These are phyloP conservation scores for Eimeria falciformis DNA, from an alignment of 169 alveolate species.

Conservation along the genomic window DNA sequence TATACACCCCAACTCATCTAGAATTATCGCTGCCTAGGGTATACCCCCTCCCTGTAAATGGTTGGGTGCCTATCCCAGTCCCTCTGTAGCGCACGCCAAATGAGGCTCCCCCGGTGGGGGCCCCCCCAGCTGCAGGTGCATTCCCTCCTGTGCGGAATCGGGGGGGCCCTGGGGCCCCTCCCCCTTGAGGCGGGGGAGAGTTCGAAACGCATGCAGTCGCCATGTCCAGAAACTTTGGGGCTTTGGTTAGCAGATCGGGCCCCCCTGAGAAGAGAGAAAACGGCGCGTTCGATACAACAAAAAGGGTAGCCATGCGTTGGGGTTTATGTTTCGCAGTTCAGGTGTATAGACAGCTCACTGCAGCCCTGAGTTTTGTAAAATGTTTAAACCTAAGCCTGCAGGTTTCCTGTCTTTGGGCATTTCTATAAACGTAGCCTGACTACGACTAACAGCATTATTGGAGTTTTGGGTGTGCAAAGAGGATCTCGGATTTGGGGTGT, in stretches of 20 bases:
- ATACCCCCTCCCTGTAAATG: conserved; percentile 34
- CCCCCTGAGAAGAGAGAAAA: background rate
- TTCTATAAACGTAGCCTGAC: no score
- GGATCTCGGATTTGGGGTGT: no score
- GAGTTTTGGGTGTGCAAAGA: no score
- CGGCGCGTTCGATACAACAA: background rate
- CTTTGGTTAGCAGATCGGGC: background rate
- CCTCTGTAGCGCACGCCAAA: background rate
- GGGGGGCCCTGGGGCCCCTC: conserved; percentile 18
- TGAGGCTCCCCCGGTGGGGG: background rate
- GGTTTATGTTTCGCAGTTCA: background rate
- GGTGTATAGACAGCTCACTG: background rate
- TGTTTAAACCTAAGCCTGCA: no score
- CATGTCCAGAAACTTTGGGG: conserved; percentile 12
- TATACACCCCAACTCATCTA: no score
- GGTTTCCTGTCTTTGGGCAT: no score
- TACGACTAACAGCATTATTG: no score
- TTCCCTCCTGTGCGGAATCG: background rate
- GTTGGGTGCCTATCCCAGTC: conserved; percentile 4
- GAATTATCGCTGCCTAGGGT: conserved; percentile 23
- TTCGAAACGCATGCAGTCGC: background rate
- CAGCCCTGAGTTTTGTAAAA: background rate
- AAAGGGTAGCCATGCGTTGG: background rate
- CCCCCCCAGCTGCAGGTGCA: conserved; percentile 1
- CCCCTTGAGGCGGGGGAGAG: background rate